Evolutionary conservation across 257 asterid species (phyloP), one percentile per base, ranked within the genome.

Genomic region (Nicotiana paniculata): DNA sequence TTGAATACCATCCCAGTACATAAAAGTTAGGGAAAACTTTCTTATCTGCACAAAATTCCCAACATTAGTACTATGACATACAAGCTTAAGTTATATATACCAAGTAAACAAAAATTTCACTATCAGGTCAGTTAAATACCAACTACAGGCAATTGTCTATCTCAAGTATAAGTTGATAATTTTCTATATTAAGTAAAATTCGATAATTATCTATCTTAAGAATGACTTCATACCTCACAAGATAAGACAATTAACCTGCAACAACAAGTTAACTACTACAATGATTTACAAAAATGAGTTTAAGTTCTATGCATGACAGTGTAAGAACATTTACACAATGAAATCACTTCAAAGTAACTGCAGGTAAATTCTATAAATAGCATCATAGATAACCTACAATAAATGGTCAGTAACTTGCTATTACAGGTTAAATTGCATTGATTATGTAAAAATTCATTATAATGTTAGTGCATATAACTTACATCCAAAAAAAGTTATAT

Each of bases 1-100:
- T 92, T 51, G 99, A 96, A 88, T 96, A 96, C 99, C 99, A 96
- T 83, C 99, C 99, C 33, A 96, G 89, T 18, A 93, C 85, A 82
- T 96, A 96, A 83, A 92, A 96, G 77, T 94, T 89, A 9, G 99
- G 98, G 72, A 93, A 96, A 83, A 96, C 98, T 90, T 96, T 96
- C 90, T 96, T 94, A 90, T 94, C 98, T 96, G 95, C 84, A 65
- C 86, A 83, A 85, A 81, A 12, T 69, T 55, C 35, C 58, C 61
- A 46, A 13, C 37, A 46, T 12, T 24, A 72, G 78, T 12, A 21
- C 33, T 43, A n/a, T 11, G 59, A 39, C n/a, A 26, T 21, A 37
- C 77, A 69, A 69, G 26, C 77, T 43, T n/a, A n/a, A 39, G 18
- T 58, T 58, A 18, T 58, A 58, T 18, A 18, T 58, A 58, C 7